Percentiles rank a stretch among this genome's conserved stretches.
phyloP scores from a whole-genome alignment of 345 rosid species.

The Linum tenue region DNA sequence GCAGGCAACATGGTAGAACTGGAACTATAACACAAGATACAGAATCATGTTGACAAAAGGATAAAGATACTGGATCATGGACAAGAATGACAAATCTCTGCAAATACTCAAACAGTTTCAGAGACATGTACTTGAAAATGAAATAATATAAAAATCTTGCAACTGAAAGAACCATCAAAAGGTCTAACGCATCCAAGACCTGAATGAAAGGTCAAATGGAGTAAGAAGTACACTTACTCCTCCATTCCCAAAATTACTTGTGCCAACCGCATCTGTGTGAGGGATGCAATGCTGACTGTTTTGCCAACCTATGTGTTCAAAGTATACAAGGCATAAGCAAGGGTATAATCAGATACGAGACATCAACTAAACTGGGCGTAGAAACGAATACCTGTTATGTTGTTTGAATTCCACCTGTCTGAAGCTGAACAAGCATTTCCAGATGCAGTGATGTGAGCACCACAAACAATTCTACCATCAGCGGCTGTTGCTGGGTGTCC shows the following conservation, averaged over 20 bases:
- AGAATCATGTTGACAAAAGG: neutral
- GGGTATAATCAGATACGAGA: slow-evolving; percentile 5
- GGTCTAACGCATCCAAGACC: too few species aligned
- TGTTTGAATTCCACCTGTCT: slow-evolving; percentile 21
- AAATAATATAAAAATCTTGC: neutral
- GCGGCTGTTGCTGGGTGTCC: slow-evolving; percentile 31
- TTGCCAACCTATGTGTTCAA: slow-evolving; percentile 23
- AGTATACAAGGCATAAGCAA: slow-evolving; percentile 11
- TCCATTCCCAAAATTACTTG: slow-evolving; percentile 11
- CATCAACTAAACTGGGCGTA: neutral
- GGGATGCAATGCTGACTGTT: slow-evolving; percentile 21
- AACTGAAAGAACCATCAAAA: neutral
- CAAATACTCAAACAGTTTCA: neutral
- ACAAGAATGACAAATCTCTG: neutral
- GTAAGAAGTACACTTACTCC: slow-evolving; percentile 27
- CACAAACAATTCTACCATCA: slow-evolving; percentile 24
- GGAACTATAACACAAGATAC: neutral
- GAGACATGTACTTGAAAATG: neutral
- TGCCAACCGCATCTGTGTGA: slow-evolving; percentile 10
- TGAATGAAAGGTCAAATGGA: too few species aligned
- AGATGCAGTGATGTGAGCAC: slow-evolving; percentile 23
- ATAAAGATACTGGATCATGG: neutral
- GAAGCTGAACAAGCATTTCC: slow-evolving; percentile 6
- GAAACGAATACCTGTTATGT: slow-evolving; percentile 23
- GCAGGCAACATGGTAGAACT: neutral